Evolutionary conservation across 768 basidiomycete genomes (phyloP).

Genomic region (Leccinum obscurum): DNA sequence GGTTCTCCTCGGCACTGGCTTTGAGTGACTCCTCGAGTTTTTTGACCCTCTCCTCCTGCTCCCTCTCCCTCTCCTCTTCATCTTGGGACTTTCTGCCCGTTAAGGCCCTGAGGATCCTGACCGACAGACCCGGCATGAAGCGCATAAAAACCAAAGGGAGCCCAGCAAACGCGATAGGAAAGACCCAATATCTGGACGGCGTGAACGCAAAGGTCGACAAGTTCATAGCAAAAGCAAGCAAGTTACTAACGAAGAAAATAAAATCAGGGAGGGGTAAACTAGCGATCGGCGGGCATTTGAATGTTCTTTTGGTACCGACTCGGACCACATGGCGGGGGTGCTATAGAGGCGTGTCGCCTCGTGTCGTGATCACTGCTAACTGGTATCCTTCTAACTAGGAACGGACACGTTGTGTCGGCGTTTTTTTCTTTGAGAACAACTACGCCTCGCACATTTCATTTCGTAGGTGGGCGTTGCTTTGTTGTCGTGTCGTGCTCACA

Average conservation of each 20-base stretch:
- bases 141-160: constrained; percentile 26
- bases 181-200: constrained; percentile 28
- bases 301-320: constrained; percentile 15
- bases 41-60: constrained; percentile 11
- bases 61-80: constrained; percentile 22
- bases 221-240: constrained; percentile 32
- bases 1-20: constrained; percentile 15
- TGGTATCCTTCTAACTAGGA: neutral
- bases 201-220: constrained; percentile 27
- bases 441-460: constrained; percentile 26
- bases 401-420: constrained; percentile 25
- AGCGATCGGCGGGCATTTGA: constrained; percentile 28
- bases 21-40: constrained; percentile 19
- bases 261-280: constrained; percentile 1
- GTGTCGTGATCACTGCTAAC: constrained; percentile 9
- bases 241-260: neutral
- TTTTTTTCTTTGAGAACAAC: constrained; percentile 3
- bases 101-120: neutral
- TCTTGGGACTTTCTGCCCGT: constrained; percentile 15
- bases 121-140: constrained; percentile 5
- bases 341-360: constrained; percentile 27
- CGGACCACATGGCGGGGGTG: constrained; percentile 30
- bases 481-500: constrained; percentile 7
- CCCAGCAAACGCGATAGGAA: constrained; percentile 32
- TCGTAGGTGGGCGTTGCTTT: constrained; percentile 3